Percentiles rank a stretch among this genome's conserved stretches.
Evolutionary conservation across 177 flowering plant species (phyloP).

Genomic region (Vitis hybrid): DNA sequence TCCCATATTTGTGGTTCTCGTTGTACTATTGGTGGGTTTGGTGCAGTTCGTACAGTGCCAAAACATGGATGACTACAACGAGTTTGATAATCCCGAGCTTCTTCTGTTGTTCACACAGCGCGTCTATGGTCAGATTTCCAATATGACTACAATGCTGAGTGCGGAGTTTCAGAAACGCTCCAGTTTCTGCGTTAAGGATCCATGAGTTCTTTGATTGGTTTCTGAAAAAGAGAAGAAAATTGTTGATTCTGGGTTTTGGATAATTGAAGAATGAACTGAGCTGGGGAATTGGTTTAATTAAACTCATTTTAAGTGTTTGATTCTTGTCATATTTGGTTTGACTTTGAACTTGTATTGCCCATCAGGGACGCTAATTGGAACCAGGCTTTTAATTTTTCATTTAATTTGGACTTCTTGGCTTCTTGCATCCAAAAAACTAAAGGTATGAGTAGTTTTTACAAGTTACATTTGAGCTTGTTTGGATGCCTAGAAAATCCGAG

Average conservation of each 20-base stretch:
- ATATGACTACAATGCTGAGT: slow-evolving; percentile 28
- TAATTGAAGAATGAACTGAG: neutral
- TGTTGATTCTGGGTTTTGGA: neutral
- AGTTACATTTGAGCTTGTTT: neutral
- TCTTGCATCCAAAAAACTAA: slow-evolving; percentile 52
- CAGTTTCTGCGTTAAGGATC: slow-evolving; percentile 44
- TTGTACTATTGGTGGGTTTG: slow-evolving; percentile 10
- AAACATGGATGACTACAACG: slow-evolving; percentile 15
- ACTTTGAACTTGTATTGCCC: slow-evolving; percentile 7
- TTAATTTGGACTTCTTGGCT: slow-evolving; percentile 63
- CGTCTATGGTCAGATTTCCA: slow-evolving; percentile 34
- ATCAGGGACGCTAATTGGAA: slow-evolving; percentile 63
- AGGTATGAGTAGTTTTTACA: slow-evolving; percentile 33
- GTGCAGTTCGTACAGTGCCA: slow-evolving; percentile 22
- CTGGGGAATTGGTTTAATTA: neutral
- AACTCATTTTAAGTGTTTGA: neutral
- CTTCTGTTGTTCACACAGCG: slow-evolving; percentile 26
- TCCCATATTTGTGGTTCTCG: slow-evolving; percentile 3
- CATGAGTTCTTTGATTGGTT: slow-evolving; percentile 29
- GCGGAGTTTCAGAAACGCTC: slow-evolving; percentile 22
- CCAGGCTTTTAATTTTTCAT: slow-evolving; percentile 71
- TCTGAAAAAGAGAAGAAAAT: slow-evolving; percentile 1
- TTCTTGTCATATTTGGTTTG: neutral
- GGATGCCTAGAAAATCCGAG: neutral
- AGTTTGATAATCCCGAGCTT: slow-evolving; percentile 31